phyloP scores from a whole-genome alignment of 257 asterid species.

The Parsonsia alboflavescens region DNA sequence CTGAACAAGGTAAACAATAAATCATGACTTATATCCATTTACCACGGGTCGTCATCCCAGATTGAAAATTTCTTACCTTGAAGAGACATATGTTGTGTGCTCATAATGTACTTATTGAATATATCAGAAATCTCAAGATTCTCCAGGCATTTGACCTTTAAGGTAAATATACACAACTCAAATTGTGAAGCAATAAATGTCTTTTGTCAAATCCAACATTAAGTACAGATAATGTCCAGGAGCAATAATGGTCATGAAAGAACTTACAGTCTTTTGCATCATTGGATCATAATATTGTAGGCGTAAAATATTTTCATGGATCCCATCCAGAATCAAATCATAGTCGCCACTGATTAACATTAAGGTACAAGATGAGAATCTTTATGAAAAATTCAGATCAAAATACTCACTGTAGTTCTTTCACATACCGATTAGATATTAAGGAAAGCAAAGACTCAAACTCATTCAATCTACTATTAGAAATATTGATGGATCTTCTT shows the following conservation, averaged over 20 bases:
- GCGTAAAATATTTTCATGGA: conserved; percentile 77
- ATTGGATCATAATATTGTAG: conserved; percentile 85
- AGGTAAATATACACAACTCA: conserved; percentile 5
- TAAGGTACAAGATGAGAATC: conserved; percentile 21
- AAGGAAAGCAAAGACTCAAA: conserved; percentile 69
- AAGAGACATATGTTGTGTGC: conserved; percentile 79
- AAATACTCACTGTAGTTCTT: conserved; percentile 11
- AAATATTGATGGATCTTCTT: conserved; percentile 37
- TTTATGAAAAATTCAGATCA: conserved; percentile 17
- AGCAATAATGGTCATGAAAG: conserved; percentile 8
- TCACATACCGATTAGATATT: conserved; percentile 73
- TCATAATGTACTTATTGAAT: conserved; percentile 58
- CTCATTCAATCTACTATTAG: conserved; percentile 42
- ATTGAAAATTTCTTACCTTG: conserved; percentile 49
- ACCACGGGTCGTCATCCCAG: conserved; percentile 9
- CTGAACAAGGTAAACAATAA: conserved; percentile 41
- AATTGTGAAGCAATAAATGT: conserved; percentile 5
- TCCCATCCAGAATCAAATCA: conserved; percentile 83
- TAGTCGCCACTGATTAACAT: conserved; percentile 68
- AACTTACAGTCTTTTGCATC: conserved; percentile 89
- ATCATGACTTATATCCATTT: conserved; percentile 16
- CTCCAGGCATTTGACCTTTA: conserved; percentile 79
- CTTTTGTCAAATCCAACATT: neutral
- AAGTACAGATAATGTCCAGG: neutral
- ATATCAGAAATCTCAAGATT: conserved; percentile 70